Evolutionary conservation across 495 filamentous ascomycete genomes (phyloP), one percentile per base, ranked within the genome.

Genomic region (Endocarpon pusillum): DNA sequence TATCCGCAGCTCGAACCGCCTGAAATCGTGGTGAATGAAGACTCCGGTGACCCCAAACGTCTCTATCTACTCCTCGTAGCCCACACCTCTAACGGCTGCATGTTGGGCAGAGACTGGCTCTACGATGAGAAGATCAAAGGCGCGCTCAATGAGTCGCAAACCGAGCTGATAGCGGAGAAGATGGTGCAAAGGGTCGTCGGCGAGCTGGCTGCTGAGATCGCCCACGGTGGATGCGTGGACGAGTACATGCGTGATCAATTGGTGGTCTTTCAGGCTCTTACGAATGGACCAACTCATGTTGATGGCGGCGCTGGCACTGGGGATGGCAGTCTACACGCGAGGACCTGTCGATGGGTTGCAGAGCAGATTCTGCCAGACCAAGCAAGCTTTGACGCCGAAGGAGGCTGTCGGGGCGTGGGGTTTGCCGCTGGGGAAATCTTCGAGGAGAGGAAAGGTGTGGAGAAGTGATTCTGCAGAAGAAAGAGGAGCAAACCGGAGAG

Each of bases 201-300:
- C 29, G 60, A 68, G 11, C 58, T 89, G 21, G 54, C 67, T 19
- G 45, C 53, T 3, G 78, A 84, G 44, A 46, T 81, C 3, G 60
- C 59, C 16, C 42, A 39, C 24, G 26, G 38, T 6, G 6, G 34
- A 1, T 57, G 54, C 36, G 69, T 84, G 5, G 83, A 91, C 48
- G 66, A 71, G 45, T 58, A 72, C 43, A 67, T 86, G 48, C 67
- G 80, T 49, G 84, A 91, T 52, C 84, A 91, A 44, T 44, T 91
- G 32, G 69, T 86, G 1, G 62, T 89, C 3, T 91, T 86, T 44
- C 81, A 91, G 47, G 77, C 75, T 19, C 55, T 93, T 27, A 76
- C 48, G 26, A 42, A 38, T 33, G 45, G 41, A 22, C 48, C 33
- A 44, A 47, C 33, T 48, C 55, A 28, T 46, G 50, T 47, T 46